Base-by-base conservation (phyloP, 2,329 filamentous ascomycete species). In the Clathrospora elynae region DNA sequence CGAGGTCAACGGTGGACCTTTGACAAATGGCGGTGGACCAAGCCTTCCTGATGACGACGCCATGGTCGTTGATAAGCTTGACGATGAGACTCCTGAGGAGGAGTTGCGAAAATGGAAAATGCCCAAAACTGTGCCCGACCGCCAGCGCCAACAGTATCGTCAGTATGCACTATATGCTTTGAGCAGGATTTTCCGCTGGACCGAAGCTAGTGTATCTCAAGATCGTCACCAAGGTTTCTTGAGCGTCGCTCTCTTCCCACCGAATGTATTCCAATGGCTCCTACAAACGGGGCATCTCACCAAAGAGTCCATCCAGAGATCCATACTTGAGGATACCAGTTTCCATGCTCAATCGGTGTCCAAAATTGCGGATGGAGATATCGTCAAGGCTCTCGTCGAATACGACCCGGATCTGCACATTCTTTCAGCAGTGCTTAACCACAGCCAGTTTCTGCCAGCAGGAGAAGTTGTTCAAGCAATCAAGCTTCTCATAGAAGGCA, bases 371-470 rank as follows among this genome's bases (percentile, higher is more conserved):
- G 76, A 83, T 8, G 80, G 81, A 22, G 81, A 86, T 43, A 74
- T 90, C 3, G 78, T 88, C 14, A 70, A 76, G 30, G 75, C 84
- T 30, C 71, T 90, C 24, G 77, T 80, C 1, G 77, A 84, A 34
- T 75, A 84, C n/a, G 87, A 90, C 56, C 80, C 83, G 2, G 82
- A 83, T 22, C 78, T 89, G 65, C 80, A 84, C 35, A 73, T 89
- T 2, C 75, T 90, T 25, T 76, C 85, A 29, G 79, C 78, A 41
- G 82, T 88, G 45, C 73, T 91, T 5, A 80, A 81, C 13, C 59
- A 72, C 25, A 78, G 79, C 5, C 86, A 85, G 6, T 81, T 82
- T 56, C 76, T 90, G 12, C 81, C 83, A 3, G 75, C 86, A 26
- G 71, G 78, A 3, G 87, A 90, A 62, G 75, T 90, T 5, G 76